phyloP scores from a whole-genome alignment of 352 stramenopile species.

The Globisporangium nagaii region DNA sequence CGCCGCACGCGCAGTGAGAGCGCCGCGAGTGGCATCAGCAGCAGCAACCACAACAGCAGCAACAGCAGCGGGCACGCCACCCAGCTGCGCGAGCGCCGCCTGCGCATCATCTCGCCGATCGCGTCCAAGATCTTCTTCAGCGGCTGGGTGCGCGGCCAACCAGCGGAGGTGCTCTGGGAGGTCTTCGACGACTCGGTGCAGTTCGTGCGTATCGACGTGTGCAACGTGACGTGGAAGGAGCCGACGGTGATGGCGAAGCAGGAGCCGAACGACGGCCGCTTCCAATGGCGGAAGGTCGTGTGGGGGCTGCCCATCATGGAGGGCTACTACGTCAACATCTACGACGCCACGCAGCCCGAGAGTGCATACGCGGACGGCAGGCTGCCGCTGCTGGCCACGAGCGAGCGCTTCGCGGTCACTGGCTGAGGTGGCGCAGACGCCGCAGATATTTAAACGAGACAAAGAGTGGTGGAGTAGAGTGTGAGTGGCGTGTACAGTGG shows the following conservation, averaged over 20 bases:
- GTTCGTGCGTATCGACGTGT: conserved; percentile 82
- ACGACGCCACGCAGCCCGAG: conserved; percentile 47
- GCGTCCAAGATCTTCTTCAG: conserved; percentile 37
- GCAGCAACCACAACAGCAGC: conserved; percentile 21
- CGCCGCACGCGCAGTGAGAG: conserved; percentile 33
- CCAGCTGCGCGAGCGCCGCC: conserved; percentile 20
- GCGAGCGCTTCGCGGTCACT: conserved; percentile 68
- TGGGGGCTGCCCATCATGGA: conserved; percentile 84
- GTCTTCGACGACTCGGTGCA: conserved; percentile 63
- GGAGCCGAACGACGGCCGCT: conserved; percentile 63
- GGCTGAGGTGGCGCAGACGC: conserved; percentile 8
- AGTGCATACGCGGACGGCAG: conserved; percentile 31
- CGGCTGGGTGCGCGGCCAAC: conserved; percentile 74
- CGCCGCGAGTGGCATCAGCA: conserved; percentile 20
- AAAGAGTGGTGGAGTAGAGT: not conserved
- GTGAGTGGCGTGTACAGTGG: conserved; percentile 4
- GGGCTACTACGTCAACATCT: conserved; percentile 87
- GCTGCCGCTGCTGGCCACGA: conserved; percentile 52
- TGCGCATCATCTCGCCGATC: conserved; percentile 50
- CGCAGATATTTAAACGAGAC: not conserved
- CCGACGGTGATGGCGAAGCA: conserved; percentile 68
- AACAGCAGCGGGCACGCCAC: conserved; percentile 14
- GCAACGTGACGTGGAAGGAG: conserved; percentile 77
- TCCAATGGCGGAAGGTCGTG: conserved; percentile 73
- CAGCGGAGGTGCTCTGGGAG: conserved; percentile 75